Evolutionary conservation across 2,329 filamentous ascomycete species (phyloP).

Genomic region (Alternaria sp.): DNA sequence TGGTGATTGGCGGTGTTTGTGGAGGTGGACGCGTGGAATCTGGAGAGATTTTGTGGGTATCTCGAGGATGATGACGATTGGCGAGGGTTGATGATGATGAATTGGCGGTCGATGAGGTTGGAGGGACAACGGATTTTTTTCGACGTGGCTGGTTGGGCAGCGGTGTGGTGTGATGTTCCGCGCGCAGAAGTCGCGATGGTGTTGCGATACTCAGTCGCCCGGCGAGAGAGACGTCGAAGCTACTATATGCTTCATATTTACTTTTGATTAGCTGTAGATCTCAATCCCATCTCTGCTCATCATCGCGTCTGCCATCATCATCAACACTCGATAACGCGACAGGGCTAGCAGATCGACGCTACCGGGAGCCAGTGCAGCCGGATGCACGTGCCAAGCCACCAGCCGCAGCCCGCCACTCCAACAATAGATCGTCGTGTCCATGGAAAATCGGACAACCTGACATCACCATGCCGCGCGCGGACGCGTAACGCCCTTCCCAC

Average conservation of each 20-base stretch:
- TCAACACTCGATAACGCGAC: not conserved
- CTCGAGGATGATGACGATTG: not conserved
- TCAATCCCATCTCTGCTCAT: not conserved
- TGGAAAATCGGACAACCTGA: conserved; percentile 6
- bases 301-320: not conserved
- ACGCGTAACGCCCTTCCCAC: conserved; percentile 4
- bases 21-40: conserved; percentile 10
- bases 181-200: not conserved
- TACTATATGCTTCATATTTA: not conserved
- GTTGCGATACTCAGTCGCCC: not conserved
- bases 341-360: conserved; percentile 13
- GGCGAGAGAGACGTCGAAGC: not conserved
- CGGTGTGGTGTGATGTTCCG: not conserved
- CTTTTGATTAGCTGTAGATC: not conserved
- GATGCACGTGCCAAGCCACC: conserved; percentile 7
- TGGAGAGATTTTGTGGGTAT: conserved; percentile 11
- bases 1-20: not conserved
- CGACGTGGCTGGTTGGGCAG: not conserved
- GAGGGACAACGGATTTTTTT: conserved; percentile 3
- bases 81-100: not conserved
- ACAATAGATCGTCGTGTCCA: conserved; percentile 21
- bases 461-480: conserved; percentile 11
- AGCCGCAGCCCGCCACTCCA: conserved; percentile 18
- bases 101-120: conserved; percentile 5
- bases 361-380: conserved; percentile 6